Base-by-base conservation (phyloP, 139 green algal species). In the Volvox reticuliferus region DNA sequence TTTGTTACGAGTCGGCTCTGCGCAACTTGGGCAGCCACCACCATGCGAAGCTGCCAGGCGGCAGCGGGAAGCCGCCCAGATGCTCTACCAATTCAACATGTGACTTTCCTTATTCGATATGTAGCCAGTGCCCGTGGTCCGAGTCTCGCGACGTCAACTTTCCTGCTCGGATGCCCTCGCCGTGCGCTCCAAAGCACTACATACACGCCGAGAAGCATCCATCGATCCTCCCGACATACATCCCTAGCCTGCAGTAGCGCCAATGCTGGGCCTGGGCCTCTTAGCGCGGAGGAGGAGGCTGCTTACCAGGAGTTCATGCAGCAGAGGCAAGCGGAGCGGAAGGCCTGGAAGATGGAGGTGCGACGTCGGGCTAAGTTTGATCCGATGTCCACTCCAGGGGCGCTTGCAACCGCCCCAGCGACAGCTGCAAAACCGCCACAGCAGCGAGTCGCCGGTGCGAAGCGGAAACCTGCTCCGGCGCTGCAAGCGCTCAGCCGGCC, bases 301-400 rank as follows among this genome's bases (percentile, higher is more conserved):
- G 87, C 87, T 0, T 91, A 91, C 76, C 33, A 79, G 24, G 76
- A 86, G 33, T 24, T 91, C 61, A 37, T 91, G 33, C 30, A 67
- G 28, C 61, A 86, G 62, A 30, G 62, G 17, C 36, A 68, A 17
- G 76, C 55, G 33, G 87, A 91, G 61, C 86, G 86, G 21, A 90
- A 90, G 73, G 86, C 86, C 50, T 90, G 86, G 86, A 90, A 90
- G 86, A 30, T 62, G 86, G 86, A 90, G 50, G 79, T 83, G 50
- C 86, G 86, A 0, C 86, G 73, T 1, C 44, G 86, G 6, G 86
- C 86, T 22, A 90, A 90, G 73, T 84, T 84, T 76, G 73, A 90
- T 32, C 86, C 86, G 3, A 75, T 84, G 71, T 6, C 85, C 19
- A 82, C 69, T 24, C 85, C 19, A 69, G 65, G 65, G 12, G 0